phyloP scores from a whole-genome alignment of 129 eudicot genomes.

The Flaveria trinervia region DNA sequence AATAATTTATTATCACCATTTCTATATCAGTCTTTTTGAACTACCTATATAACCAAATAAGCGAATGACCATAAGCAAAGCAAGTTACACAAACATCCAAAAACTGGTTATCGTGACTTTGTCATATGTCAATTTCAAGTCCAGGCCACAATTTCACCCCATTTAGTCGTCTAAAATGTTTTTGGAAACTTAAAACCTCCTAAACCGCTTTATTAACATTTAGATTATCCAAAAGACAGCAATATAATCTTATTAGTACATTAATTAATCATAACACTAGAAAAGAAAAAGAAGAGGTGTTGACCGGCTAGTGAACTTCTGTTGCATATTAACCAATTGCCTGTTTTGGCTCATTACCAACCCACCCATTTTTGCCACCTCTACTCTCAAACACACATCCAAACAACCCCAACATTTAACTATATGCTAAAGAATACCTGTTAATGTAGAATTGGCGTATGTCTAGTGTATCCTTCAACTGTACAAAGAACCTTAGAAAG shows the following conservation, averaged over 20 bases:
- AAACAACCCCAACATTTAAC: conserved; percentile 9
- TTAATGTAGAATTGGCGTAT: conserved; percentile 75
- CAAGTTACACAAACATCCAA: not conserved
- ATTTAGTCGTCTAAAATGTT: not conserved
- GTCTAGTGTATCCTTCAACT: conserved; percentile 74
- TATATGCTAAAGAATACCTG: conserved; percentile 48
- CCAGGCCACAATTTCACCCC: too few relatives aligned
- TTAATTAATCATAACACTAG: not conserved
- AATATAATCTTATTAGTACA: not conserved
- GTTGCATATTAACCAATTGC: not conserved
- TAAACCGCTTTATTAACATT: not conserved
- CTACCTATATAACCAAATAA: too few relatives aligned
- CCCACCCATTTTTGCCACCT: conserved; percentile 5
- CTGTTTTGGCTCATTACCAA: not conserved
- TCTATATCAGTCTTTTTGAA: not conserved
- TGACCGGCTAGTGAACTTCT: not conserved
- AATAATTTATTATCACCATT: not conserved
- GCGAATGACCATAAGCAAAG: not conserved
- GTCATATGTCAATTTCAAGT: not conserved
- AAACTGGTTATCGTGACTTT: not conserved
- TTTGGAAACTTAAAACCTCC: conserved; percentile 1
- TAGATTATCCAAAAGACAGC: not conserved
- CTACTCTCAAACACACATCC: not conserved
- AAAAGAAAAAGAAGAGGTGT: not conserved
- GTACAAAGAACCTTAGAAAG: conserved; percentile 80